Percentiles rank a stretch among this genome's conserved stretches.
phyloP scores from a whole-genome alignment of 495 filamentous ascomycete species.

The Glutinoglossum americanum region DNA sequence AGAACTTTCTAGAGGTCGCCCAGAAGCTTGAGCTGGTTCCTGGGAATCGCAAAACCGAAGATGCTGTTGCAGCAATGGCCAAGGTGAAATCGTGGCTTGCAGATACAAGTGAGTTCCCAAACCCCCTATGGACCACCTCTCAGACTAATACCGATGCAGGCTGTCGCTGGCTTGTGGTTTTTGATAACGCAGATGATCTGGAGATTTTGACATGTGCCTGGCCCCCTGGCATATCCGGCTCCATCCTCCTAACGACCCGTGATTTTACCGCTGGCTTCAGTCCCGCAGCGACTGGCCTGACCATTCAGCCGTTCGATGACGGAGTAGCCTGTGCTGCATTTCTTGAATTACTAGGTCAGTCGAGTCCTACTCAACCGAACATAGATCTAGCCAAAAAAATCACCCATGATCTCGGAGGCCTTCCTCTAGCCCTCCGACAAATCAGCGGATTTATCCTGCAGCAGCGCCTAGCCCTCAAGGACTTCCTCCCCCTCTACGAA shows the following conservation, averaged over 20 bases:
- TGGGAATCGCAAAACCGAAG: not conserved
- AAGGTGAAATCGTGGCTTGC: not conserved
- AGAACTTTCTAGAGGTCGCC: slow-evolving; percentile 9
- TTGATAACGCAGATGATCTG: slow-evolving; percentile 9
- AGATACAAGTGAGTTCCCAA: not conserved
- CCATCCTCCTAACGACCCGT: not conserved
- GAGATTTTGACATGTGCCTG: not conserved
- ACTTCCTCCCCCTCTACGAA: slow-evolving; percentile 14
- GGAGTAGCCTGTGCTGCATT: slow-evolving; percentile 4
- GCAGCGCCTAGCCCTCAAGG: slow-evolving; percentile 7
- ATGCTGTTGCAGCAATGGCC: not conserved
- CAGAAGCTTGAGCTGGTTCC: not conserved
- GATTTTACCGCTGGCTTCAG: not conserved
- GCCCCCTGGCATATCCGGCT: not conserved
- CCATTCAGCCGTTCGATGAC: slow-evolving; percentile 8
- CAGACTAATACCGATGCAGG: not conserved
- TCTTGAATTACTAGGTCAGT: slow-evolving; percentile 6
- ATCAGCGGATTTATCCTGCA: slow-evolving; percentile 8
- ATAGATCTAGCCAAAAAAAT: not conserved
- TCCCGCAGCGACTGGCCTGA: not conserved
- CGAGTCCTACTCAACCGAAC: slow-evolving; percentile 4
- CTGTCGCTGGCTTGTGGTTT: not conserved
- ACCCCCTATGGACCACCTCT: not conserved
- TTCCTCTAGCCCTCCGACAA: not conserved
- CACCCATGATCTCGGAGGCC: not conserved